phyloP scores from a whole-genome alignment of 1,284 basidiomycete genomes.

The Ceratobasidium sp. region DNA sequence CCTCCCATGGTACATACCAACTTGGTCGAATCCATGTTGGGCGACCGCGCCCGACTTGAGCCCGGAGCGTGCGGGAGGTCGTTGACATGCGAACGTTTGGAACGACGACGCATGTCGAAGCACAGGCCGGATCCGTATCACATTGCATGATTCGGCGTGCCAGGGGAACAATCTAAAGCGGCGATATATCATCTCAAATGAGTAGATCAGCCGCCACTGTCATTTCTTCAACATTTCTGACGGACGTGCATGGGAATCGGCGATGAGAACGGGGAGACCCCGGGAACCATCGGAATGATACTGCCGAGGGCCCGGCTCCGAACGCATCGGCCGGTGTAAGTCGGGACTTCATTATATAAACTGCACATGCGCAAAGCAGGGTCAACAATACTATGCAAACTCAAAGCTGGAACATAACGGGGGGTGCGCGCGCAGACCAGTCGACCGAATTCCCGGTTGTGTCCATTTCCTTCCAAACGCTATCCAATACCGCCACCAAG shows the following conservation, averaged over 20 bases:
- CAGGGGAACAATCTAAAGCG: not conserved
- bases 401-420: constrained; percentile 42
- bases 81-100: not conserved
- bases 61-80: not conserved
- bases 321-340: not conserved
- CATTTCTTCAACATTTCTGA: constrained; percentile 18
- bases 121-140: not conserved
- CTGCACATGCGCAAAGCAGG: constrained; percentile 28
- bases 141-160: not conserved
- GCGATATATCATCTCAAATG: constrained; percentile 13
- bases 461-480: constrained; percentile 43
- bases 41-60: not conserved
- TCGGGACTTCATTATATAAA: constrained; percentile 27
- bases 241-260: not conserved
- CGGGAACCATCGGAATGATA: not conserved
- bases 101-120: not conserved
- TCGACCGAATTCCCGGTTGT: constrained; percentile 40
- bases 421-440: constrained; percentile 41
- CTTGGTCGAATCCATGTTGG: not conserved
- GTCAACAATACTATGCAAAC: constrained; percentile 4
- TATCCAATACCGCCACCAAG: constrained; percentile 30
- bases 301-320: not conserved
- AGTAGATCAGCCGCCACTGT: not conserved
- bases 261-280: not conserved
- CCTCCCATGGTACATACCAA: constrained; percentile 14